Evolutionary conservation across 2,329 filamentous ascomycete genomes (phyloP), one percentile per base, ranked within the genome.

Genomic region (Aureobasidium sp.): DNA sequence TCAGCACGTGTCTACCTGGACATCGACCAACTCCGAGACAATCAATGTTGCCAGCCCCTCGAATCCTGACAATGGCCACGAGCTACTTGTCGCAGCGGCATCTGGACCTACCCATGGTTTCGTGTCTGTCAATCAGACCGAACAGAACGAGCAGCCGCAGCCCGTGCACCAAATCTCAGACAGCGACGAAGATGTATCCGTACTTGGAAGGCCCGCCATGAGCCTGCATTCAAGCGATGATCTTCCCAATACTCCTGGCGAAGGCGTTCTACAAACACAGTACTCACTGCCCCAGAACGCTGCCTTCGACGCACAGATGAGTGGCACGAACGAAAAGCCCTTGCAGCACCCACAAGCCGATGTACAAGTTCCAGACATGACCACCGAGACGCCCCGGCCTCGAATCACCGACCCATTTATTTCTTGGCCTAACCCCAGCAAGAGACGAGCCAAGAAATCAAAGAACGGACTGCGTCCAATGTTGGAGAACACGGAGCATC

Each of bases 251-350:
- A 58, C 55, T 7, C 41, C 42, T 27, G 42, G 31, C n/a, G 41
- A 58, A 12, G 41, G 42, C 14, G 29, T 20, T 15, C 22, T 39
- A 42, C 47, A 22, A 8, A 47, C 42, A 44, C 55, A 58, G 8
- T 58, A 58, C 6, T n/a, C 55, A 22, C 55, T 58, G n/a, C 55
- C 55, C n/a, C 42, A 58, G 25, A 31, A 48, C 41, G 47, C 29
- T 3, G 1, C 37, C 14, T n/a, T n/a, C 8, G 27, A 20, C 12
- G 29, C 31, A 37, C 48, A 39, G 22, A n/a, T 27, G 17, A 42
- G 17, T 8, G 37, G 12, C 14, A 36, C 11, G 12, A 7, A 11
- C 20, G 6, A 17, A 20, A 51, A 51, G 48, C 22, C 48, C 3
- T 2, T 12, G 1, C 48, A 22, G 20, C 29, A 36, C n/a, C 12